A percentile compares a stretch with the other conserved stretches of the same genome.
Conservation (phyloP, 495 filamentous ascomycete species). For the Trichoderma asperelloides region DNA sequence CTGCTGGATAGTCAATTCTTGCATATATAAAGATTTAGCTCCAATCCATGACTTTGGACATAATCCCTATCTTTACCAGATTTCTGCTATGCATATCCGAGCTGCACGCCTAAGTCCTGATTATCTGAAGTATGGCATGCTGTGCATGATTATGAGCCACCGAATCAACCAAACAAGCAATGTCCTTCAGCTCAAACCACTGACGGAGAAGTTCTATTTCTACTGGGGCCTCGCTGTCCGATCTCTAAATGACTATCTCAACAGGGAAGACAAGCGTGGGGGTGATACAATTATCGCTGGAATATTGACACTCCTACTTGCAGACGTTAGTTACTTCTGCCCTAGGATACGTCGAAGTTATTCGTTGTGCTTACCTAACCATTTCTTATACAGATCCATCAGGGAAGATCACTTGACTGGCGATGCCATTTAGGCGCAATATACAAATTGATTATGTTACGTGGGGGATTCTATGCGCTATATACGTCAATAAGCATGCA, state of each 20-base stretch:
- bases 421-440: constrained; percentile 24
- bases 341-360: background rate
- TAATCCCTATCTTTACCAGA: constrained; percentile 21
- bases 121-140: constrained; percentile 20
- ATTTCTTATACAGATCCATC: constrained; percentile 18
- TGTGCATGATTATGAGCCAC: constrained; percentile 29
- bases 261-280: constrained; percentile 12
- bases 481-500: constrained; percentile 12
- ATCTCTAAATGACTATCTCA: constrained; percentile 23
- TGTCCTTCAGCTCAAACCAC: constrained; percentile 6
- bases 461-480: constrained; percentile 20
- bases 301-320: constrained; percentile 14
- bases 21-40: constrained; percentile 22
- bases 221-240: constrained; percentile 27
- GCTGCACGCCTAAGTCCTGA: constrained; percentile 13
- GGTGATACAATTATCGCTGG: constrained; percentile 20
- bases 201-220: constrained; percentile 21
- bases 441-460: constrained; percentile 20
- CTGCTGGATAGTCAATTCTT: constrained; percentile 21
- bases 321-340: constrained; percentile 14
- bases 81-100: constrained; percentile 19
- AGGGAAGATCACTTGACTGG: constrained; percentile 23
- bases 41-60: constrained; percentile 20
- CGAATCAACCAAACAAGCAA: constrained; percentile 22
- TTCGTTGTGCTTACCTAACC: background rate